Evolutionary conservation across 805 yeast genomes (phyloP).

Genomic region (Yarrowia osloensis): DNA sequence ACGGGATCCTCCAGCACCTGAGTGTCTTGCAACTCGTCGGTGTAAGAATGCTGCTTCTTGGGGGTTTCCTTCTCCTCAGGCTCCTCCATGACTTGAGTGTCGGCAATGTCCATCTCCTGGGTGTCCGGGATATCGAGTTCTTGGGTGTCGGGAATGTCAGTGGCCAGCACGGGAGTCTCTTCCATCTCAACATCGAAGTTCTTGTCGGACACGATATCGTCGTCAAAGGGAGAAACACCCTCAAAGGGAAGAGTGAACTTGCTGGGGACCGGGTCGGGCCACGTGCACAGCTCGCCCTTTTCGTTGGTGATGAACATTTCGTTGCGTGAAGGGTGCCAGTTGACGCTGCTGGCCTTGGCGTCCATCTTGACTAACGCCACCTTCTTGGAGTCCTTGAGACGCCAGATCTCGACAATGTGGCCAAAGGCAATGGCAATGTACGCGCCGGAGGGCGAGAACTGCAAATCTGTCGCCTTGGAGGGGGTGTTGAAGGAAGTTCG

Average conservation of each 20-base stretch:
- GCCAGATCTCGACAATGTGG: conserved; percentile 58
- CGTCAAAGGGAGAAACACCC: background rate
- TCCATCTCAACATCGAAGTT: conserved; percentile 8
- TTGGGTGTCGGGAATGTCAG: background rate
- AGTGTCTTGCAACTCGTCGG: background rate
- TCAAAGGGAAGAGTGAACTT: conserved; percentile 4
- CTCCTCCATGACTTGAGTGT: background rate
- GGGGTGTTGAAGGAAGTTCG: conserved; percentile 26
- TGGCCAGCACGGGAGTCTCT: background rate
- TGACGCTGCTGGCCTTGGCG: conserved; percentile 35
- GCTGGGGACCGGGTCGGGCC: conserved; percentile 35
- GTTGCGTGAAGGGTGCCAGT: conserved; percentile 45
- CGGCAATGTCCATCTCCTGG: background rate
- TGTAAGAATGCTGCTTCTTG: background rate
- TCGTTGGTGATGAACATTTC: conserved; percentile 40
- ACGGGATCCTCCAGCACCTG: background rate
- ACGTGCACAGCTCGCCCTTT: conserved; percentile 41
- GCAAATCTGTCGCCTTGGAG: conserved; percentile 47
- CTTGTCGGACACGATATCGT: background rate
- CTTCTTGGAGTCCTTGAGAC: conserved; percentile 45
- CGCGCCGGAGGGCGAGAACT: conserved; percentile 63
- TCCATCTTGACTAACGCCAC: conserved; percentile 34
- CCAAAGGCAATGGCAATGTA: conserved; percentile 61
- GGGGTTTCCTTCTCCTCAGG: background rate
- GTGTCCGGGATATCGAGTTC: conserved; percentile 1